Conservation (phyloP, 805 yeast species). For the Danielia reshetovae region DNA sequence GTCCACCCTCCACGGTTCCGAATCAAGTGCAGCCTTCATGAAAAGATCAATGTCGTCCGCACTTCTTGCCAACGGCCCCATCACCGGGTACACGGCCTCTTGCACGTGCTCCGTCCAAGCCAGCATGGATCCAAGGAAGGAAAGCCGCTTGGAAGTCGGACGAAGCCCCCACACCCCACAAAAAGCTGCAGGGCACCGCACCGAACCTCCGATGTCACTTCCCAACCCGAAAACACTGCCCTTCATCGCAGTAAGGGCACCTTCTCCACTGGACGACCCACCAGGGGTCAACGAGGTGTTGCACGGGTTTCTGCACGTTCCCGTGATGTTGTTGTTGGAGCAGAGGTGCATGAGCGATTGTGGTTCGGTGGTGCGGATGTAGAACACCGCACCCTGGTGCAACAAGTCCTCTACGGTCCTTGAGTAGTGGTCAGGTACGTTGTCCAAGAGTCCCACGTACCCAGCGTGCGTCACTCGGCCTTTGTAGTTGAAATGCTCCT, state of each 20-base stretch:
- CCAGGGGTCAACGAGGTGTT: constrained; percentile 15
- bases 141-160: constrained; percentile 13
- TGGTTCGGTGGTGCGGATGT: constrained; percentile 16
- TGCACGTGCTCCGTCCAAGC: constrained; percentile 3
- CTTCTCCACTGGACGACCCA: constrained; percentile 18
- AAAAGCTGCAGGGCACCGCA: constrained; percentile 17
- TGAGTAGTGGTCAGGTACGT: constrained; percentile 8
- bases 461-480: constrained; percentile 14
- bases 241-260: constrained; percentile 17
- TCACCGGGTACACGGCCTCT: constrained; percentile 12
- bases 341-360: constrained; percentile 17
- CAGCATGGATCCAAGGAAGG: constrained; percentile 6
- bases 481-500: constrained; percentile 15
- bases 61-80: constrained; percentile 15
- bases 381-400: constrained; percentile 16
- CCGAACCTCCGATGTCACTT: constrained; percentile 18
- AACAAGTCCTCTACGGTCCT: constrained; percentile 9
- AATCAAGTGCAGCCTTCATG: constrained; percentile 13
- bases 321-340: constrained; percentile 17
- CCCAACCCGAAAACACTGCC: constrained; percentile 18
- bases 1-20: constrained; percentile 15
- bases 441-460: constrained; percentile 14
- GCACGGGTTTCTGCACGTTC: constrained; percentile 15
- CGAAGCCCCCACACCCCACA: constrained; percentile 19
- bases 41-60: constrained; percentile 16